A percentile compares a stretch with the other conserved stretches of the same genome.
Conservation (phyloP, 2,329 filamentous ascomycete species). For the Exophiala sideris region DNA sequence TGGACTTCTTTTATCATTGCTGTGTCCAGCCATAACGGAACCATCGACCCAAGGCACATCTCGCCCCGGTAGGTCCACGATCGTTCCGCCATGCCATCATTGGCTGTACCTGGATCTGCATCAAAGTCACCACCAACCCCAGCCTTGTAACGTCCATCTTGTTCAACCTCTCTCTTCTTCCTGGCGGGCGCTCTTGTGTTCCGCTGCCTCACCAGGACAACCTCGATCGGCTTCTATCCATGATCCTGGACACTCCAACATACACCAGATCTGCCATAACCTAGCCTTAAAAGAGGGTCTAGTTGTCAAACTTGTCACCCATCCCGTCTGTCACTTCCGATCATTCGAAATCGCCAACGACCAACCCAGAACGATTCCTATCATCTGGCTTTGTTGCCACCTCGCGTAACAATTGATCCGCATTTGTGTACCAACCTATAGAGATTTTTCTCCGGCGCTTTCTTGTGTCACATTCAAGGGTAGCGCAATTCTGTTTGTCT, state of each 20-base stretch:
- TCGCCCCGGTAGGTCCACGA: neutral
- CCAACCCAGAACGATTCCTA: neutral
- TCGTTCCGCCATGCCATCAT: neutral
- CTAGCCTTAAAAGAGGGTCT: slow-evolving; percentile 8
- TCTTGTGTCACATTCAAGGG: slow-evolving; percentile 12
- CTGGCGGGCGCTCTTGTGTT: neutral
- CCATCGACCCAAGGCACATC: too few relatives aligned
- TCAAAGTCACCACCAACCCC: neutral
- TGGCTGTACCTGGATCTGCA: neutral
- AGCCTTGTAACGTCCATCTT: neutral
- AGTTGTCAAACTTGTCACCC: slow-evolving; percentile 10
- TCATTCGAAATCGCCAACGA: neutral
- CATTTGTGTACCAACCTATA: neutral
- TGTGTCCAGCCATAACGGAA: too few relatives aligned
- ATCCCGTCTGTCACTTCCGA: slow-evolving; percentile 8
- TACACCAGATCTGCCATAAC: neutral
- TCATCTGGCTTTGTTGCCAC: neutral
- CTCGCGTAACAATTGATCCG: slow-evolving; percentile 1
- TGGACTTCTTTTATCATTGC: too few relatives aligned
- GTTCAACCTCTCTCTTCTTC: neutral
- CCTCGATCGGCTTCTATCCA: too few relatives aligned
- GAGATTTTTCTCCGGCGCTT: neutral
- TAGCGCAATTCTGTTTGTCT: neutral
- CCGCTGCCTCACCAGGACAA: too few relatives aligned
- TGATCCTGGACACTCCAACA: neutral